phyloP scores from a whole-genome alignment of 768 basidiomycete species.

The Collybia sp. region DNA sequence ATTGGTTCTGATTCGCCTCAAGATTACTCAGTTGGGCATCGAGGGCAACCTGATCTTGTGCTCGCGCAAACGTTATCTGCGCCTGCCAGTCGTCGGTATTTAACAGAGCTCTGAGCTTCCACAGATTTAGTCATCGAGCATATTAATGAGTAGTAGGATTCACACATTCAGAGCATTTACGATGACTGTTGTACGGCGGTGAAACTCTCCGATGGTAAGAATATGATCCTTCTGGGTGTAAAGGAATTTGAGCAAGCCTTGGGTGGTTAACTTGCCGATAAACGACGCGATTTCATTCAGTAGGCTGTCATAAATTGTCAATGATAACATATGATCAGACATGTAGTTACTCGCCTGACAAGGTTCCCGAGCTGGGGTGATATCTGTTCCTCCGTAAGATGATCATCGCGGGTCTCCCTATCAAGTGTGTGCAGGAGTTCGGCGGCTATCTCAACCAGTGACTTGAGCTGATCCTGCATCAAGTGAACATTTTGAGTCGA shows the following conservation, averaged over 20 bases:
- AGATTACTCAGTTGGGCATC: conserved; percentile 6
- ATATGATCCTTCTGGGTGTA: not conserved
- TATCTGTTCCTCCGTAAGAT: no score
- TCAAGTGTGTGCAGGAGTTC: no score
- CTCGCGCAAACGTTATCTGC: conserved; percentile 11
- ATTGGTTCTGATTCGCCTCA: conserved; percentile 8
- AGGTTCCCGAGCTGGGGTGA: no score
- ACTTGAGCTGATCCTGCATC: no score
- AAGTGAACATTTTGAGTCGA: no score
- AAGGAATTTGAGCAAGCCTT: conserved; percentile 7
- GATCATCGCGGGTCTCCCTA: no score
- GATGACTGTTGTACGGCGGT: conserved; percentile 6
- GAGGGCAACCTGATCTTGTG: conserved; percentile 9
- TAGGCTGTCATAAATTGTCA: conserved; percentile 6
- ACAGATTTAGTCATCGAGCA: conserved; percentile 2
- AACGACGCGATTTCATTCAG: conserved; percentile 8
- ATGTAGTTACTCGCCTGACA: no score
- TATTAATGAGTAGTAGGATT: conserved; percentile 3
- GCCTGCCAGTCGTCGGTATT: conserved; percentile 10
- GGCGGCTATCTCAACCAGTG: no score
- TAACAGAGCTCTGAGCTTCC: no score
- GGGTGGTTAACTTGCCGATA: conserved; percentile 2
- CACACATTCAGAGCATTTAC: conserved; percentile 11
- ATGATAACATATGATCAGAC: not conserved
- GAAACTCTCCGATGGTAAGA: conserved; percentile 10